Evolutionary conservation across 106 monocot species (phyloP), one percentile per base, ranked within the genome.

Genomic region (Dioscorea dumetorum): DNA sequence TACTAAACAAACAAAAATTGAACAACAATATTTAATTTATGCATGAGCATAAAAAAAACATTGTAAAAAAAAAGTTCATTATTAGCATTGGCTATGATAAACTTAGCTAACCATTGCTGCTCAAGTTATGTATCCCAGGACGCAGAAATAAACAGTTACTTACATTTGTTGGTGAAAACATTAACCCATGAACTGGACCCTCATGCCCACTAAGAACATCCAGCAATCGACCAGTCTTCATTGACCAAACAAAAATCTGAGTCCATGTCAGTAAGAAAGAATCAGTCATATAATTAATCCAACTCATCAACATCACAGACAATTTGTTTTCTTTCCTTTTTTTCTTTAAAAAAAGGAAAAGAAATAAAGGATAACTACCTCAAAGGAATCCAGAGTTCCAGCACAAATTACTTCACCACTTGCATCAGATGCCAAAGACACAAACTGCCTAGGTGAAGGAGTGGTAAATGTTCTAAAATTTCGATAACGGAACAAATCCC

Each of bases 361-460:
- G 41, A 41, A 41, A 8, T 41, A 41, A 8, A 41, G 41, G 41
- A 8, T 57, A 31, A 48, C n/a, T 73, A 99, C 97, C 97, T 99
- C 97, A 81, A 99, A 99, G 64, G 97, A 99, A 67, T 99, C 97
- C 50, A 92, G 74, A 34, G 97, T 99, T 66, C 97, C 97, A 75
- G 97, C 92, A 81, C 97, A 99, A 64, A 99, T 84, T 64, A 99
- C 78, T 81, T 99, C 97, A 49, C 97, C 97, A 77, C 92, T 92
- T 62, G 76, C 89, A 66, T 99, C 97, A 24, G 87, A 77, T 61
- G 97, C 67, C 74, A 99, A 83, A 67, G 92, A 92, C 67, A 90
- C 92, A 83, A 99, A 99, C 70, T 99, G 97, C 58, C 87, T 92
- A 33, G 92, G 87, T 49, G 82, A 78, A 64, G 97, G 89, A 64